Base-by-base conservation (phyloP, 768 basidiomycete species). In the Xerocomellus amylosporus region DNA sequence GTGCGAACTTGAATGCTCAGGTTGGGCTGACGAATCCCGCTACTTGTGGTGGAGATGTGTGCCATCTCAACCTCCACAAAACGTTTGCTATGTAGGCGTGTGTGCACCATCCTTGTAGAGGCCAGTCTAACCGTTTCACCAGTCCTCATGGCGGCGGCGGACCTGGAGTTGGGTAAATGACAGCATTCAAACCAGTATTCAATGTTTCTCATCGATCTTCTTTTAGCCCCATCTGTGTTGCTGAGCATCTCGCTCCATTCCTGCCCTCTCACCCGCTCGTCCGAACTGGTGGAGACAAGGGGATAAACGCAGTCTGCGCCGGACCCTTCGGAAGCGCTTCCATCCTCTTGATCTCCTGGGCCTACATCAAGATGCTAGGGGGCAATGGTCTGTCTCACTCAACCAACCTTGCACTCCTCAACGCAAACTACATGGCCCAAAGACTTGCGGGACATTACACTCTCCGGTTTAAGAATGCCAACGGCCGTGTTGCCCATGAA, bases 301-400 rank as follows among this genome's bases (percentile, higher is more conserved):
- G 88, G 2, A 98, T 99, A 58, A 77, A 87, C 30, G 90, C 97
- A 7, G 88, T 98, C 43, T 85, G 96, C 9, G 91, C 91, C 0
- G 93, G 90, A 2, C 97, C 94, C 0, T 98, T 85, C 67, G 96
- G 97, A 42, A 95, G 93, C 60, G 91, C 97, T 3, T 95, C 93
- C 8, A 94, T 99, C 64, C 86, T 91, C 44, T 79, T 95, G 56
- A 98, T 98, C 64, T 98, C 95, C 0, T 98, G 96, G 95, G 96
- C 97, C 13, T 99, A 97, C 72, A 92, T 97, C 80, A 96, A 91
- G 76, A 98, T 99, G 97, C 83, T 99, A n/a, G 97, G 97, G 26
- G 96, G 95, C 8, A 76, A 83, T 51, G 97, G 97, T 8, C 81
- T 99, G 26, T 82, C 85, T 22, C 82, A 93, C 55, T 86, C 93